Conservation (phyloP, 345 rosid species). For the Draba incana region DNA sequence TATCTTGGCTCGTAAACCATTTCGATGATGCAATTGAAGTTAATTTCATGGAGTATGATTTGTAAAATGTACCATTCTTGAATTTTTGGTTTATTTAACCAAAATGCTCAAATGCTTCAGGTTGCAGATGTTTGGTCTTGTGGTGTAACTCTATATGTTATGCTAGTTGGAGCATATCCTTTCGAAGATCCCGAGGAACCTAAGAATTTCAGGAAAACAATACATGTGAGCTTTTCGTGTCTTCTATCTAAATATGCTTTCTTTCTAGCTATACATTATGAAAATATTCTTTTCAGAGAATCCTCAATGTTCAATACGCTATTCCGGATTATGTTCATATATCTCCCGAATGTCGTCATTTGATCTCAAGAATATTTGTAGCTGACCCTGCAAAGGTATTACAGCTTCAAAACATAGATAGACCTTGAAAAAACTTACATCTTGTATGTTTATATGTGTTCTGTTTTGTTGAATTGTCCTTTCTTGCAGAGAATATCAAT, state of each 20-base stretch:
- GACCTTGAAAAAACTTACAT: not conserved
- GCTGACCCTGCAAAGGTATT: conserved; percentile 87
- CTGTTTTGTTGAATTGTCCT: not conserved
- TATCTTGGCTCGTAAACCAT: conserved; percentile 3
- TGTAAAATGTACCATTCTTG: not conserved
- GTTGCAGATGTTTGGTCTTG: conserved; percentile 99
- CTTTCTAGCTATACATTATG: conserved; percentile 22
- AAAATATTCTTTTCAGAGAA: conserved; percentile 59
- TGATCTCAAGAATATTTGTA: conserved; percentile 91
- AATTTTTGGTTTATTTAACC: not conserved
- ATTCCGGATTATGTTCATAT: conserved; percentile 93
- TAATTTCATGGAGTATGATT: not conserved
- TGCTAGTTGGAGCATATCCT: conserved; percentile 99
- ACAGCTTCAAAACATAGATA: conserved; percentile 2
- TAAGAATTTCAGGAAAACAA: conserved; percentile 88
- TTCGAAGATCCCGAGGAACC: conserved; percentile 99
- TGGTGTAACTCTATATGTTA: conserved; percentile 94
- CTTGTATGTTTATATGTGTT: conserved; percentile 10
- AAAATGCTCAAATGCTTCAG: conserved; percentile 44
- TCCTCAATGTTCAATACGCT: conserved; percentile 90
- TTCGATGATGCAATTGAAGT: not conserved
- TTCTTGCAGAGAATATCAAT: conserved; percentile 79
- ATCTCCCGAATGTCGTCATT: conserved; percentile 88
- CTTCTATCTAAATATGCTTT: conserved; percentile 3
- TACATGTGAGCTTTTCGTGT: conserved; percentile 59